phyloP scores from a whole-genome alignment of 805 yeast species.

The Kuraishia borneana region DNA sequence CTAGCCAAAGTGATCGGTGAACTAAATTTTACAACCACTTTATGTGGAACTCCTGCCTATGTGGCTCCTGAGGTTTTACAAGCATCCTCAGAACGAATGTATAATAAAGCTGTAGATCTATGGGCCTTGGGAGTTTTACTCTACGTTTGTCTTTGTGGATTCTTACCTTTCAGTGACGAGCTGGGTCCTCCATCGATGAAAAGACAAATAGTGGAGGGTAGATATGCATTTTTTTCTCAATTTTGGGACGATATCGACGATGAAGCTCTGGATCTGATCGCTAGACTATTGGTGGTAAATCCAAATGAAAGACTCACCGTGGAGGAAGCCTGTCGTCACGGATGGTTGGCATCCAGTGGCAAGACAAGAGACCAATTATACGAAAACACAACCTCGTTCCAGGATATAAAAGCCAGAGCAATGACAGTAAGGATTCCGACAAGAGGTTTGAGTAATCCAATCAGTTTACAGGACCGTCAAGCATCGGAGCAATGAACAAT shows the following conservation, averaged over 20 bases:
- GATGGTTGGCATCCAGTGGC: slow-evolving; percentile 27
- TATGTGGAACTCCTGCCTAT: slow-evolving; percentile 83
- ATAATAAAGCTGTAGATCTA: slow-evolving; percentile 63
- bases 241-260: slow-evolving; percentile 70
- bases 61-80: slow-evolving; percentile 72
- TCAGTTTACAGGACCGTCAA: slow-evolving; percentile 14
- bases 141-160: slow-evolving; percentile 74
- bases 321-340: slow-evolving; percentile 25
- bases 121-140: slow-evolving; percentile 78
- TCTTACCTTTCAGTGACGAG: slow-evolving; percentile 79
- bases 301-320: slow-evolving; percentile 32
- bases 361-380: background rate
- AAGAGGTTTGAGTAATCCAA: slow-evolving; percentile 16
- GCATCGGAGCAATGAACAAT: background rate
- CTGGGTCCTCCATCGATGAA: slow-evolving; percentile 70
- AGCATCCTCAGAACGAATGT: slow-evolving; percentile 39
- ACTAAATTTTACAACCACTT: slow-evolving; percentile 59
- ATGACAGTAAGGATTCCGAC: slow-evolving; percentile 14
- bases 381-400: background rate
- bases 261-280: slow-evolving; percentile 51
- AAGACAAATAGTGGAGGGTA: slow-evolving; percentile 59
- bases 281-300: slow-evolving; percentile 45
- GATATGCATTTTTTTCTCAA: slow-evolving; percentile 66
- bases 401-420: slow-evolving; percentile 7
- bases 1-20: slow-evolving; percentile 61